A percentile compares a stretch with the other conserved stretches of the same genome.
Evolutionary conservation across 2,329 filamentous ascomycete genomes (phyloP).

Genomic region (Alternaria postmessia): DNA sequence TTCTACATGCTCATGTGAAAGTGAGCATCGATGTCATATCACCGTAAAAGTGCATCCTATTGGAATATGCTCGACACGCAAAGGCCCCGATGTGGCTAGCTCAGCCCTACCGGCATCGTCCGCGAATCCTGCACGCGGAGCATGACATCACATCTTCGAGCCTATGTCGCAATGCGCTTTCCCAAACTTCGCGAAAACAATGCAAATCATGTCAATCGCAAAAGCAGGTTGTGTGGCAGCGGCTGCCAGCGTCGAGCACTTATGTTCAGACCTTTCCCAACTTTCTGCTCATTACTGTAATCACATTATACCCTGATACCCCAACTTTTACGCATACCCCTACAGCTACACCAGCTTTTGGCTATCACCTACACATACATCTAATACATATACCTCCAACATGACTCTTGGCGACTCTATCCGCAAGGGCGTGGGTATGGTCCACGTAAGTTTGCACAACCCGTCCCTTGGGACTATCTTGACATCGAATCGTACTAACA

Average conservation of each 20-base stretch:
- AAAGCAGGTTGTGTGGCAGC: constrained; percentile 9
- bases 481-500: constrained; percentile 15
- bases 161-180: constrained; percentile 23
- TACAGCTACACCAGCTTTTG: constrained; percentile 1
- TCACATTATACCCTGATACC: background rate
- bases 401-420: constrained; percentile 46
- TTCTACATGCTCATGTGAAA: background rate
- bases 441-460: constrained; percentile 40
- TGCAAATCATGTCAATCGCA: constrained; percentile 23
- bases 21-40: background rate
- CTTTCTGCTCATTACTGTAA: background rate
- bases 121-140: constrained; percentile 3
- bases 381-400: background rate
- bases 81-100: constrained; percentile 5
- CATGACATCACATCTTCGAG: constrained; percentile 23
- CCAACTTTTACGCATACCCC: constrained; percentile 8
- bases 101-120: constrained; percentile 8
- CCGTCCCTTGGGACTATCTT: background rate
- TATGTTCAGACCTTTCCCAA: background rate
- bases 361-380: constrained; percentile 1
- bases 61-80: background rate
- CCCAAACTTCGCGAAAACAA: constrained; percentile 12
- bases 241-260: constrained; percentile 8
- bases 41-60: background rate
- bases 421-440: constrained; percentile 44